Conservation (phyloP, 331 rosid genomes). For the Ulmus americana region DNA sequence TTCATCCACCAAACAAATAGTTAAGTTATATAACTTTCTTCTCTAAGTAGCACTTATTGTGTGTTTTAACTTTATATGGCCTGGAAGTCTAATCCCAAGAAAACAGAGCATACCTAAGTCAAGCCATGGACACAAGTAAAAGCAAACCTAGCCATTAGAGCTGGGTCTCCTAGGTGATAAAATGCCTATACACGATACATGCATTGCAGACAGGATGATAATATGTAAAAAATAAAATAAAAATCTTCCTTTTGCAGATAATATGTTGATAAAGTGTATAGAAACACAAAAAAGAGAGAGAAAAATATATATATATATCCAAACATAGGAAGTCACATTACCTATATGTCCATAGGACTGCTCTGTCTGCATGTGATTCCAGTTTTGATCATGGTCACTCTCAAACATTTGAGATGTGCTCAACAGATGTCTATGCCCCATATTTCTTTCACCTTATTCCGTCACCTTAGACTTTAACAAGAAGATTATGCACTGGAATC, state of each 20-base stretch:
- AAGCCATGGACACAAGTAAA: too few relatives aligned
- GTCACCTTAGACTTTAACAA: slow-evolving; percentile 26
- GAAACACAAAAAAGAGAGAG: background rate
- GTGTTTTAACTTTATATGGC: too few relatives aligned
- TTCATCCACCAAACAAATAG: slow-evolving; percentile 1
- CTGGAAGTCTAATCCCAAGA: too few relatives aligned
- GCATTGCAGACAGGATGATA: too few relatives aligned
- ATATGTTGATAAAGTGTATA: too few relatives aligned
- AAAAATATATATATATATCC: background rate
- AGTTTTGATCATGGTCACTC: slow-evolving; percentile 64
- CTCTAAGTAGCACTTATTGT: too few relatives aligned
- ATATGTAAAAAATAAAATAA: too few relatives aligned
- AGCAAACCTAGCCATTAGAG: too few relatives aligned
- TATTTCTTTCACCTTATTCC: slow-evolving; percentile 9
- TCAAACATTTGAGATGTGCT: slow-evolving; percentile 55
- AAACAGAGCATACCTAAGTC: too few relatives aligned
- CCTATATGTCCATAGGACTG: slow-evolving; percentile 57
- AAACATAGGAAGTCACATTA: slow-evolving; percentile 34
- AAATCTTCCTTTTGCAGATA: too few relatives aligned
- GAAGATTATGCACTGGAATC: slow-evolving; percentile 13
- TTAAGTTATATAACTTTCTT: background rate
- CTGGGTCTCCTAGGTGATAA: too few relatives aligned
- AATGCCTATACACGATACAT: too few relatives aligned
- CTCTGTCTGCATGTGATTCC: slow-evolving; percentile 65
- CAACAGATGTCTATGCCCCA: slow-evolving; percentile 77